Percentiles rank a stretch among this genome's conserved stretches.
These are phyloP conservation scores for Corymbia citriodora DNA, from an alignment of 441 rosid species.

Conservation along the genomic window DNA sequence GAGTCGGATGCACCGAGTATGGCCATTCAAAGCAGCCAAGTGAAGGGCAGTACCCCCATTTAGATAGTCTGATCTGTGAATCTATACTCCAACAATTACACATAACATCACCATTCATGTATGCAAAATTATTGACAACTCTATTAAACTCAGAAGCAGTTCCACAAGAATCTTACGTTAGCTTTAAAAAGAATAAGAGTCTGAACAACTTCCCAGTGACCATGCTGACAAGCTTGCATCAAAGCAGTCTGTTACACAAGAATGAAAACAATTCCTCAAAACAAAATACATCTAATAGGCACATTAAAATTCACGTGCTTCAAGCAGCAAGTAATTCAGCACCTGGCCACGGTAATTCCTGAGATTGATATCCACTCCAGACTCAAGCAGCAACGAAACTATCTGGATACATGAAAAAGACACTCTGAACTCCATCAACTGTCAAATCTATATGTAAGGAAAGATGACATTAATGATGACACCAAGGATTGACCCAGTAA, in stretches of 20 bases:
- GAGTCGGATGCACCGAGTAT: slow-evolving; percentile 74
- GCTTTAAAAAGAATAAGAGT: slow-evolving; percentile 81
- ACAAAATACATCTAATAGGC: neutral
- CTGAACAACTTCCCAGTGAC: slow-evolving; percentile 97
- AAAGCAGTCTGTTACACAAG: slow-evolving; percentile 62
- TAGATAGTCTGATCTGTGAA: slow-evolving; percentile 83
- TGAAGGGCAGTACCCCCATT: slow-evolving; percentile 96
- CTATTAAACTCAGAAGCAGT: neutral
- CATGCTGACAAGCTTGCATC: slow-evolving; percentile 99
- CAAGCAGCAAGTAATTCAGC: neutral
- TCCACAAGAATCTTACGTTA: slow-evolving; percentile 45
- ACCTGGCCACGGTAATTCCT: slow-evolving; percentile 99
- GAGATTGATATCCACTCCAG: slow-evolving; percentile 95
- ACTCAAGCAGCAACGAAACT: slow-evolving; percentile 84
- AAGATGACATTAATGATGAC: neutral
- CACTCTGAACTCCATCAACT: neutral
- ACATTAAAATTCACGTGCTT: neutral
- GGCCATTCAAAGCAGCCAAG: slow-evolving; percentile 90
- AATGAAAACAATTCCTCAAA: neutral
- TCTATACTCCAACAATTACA: slow-evolving; percentile 27
- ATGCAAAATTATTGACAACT: neutral
- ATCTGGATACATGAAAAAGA: slow-evolving; percentile 39
- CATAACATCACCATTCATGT: neutral
- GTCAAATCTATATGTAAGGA: neutral
- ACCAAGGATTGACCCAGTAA: neutral